These are phyloP conservation scores for Trypanosoma cruzi DNA, from an alignment of 208 protist genomes.

Conservation along the genomic window DNA sequence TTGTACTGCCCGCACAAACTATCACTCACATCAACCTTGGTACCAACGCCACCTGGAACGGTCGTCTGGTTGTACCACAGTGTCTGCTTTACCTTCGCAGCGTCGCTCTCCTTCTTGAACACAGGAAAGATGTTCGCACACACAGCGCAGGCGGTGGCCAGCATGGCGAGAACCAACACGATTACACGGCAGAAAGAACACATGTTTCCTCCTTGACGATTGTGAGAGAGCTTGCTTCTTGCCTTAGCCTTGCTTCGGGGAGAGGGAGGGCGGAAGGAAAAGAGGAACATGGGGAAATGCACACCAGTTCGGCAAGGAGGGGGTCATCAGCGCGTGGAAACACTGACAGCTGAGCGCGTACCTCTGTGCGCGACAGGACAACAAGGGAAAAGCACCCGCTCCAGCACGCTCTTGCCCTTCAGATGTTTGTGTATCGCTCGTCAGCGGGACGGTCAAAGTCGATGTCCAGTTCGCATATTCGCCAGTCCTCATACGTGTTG, in stretches of 20 bases:
- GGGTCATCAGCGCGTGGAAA: no score
- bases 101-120: background rate
- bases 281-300: no score
- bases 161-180: background rate
- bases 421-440: no score
- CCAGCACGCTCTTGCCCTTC: no score
- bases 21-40: background rate
- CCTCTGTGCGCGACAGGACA: no score
- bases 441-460: no score
- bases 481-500: no score
- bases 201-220: background rate
- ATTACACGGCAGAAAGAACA: background rate
- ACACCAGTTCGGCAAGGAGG: no score
- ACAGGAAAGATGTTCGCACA: conserved; percentile 6
- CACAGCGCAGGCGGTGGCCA: conserved; percentile 2
- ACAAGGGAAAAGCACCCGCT: no score
- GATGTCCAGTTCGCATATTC: no score
- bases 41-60: background rate
- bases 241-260: background rate
- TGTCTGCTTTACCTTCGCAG: background rate
- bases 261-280: background rate
- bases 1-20: conserved; percentile 1
- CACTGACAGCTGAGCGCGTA: no score
- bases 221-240: background rate
- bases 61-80: background rate